Conservation (phyloP, 164 flowering plant species). For the Aristolochia fimbriata region DNA sequence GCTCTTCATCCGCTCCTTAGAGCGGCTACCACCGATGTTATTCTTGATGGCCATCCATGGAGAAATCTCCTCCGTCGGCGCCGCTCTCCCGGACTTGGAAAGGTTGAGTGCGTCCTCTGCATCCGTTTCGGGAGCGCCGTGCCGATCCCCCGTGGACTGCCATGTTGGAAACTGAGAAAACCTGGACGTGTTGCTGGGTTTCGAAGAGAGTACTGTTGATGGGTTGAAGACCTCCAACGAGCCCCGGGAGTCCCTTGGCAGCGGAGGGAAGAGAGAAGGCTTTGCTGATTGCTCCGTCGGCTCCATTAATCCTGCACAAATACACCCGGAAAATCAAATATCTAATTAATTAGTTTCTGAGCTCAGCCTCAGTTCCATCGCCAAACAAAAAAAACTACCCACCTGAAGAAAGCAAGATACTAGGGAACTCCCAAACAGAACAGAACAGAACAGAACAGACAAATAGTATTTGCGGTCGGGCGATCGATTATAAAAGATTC, state of each 20-base stretch:
- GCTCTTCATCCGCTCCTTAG: background rate
- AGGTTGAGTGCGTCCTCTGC: slow-evolving; percentile 13
- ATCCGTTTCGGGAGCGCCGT: slow-evolving; percentile 13
- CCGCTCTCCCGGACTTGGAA: slow-evolving; percentile 10
- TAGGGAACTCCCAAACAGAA: no score
- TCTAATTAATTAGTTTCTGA: no score
- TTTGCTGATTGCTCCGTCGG: background rate
- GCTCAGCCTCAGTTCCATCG: no score
- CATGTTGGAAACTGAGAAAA: slow-evolving; percentile 33
- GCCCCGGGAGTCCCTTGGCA: slow-evolving; percentile 54
- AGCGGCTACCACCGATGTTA: slow-evolving; percentile 9
- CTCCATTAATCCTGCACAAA: slow-evolving; percentile 7
- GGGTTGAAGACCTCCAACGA: slow-evolving; percentile 74
- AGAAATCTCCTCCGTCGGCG: slow-evolving; percentile 22
- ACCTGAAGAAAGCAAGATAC: no score
- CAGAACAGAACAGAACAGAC: no score
- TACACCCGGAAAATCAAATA: background rate
- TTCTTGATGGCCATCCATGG: slow-evolving; percentile 91
- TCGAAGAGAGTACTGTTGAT: slow-evolving; percentile 27
- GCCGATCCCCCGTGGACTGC: slow-evolving; percentile 31
- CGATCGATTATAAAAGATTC: no score
- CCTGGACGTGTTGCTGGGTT: slow-evolving; percentile 22
- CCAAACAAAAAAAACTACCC: no score
- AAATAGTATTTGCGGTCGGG: no score
- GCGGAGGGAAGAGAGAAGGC: slow-evolving; percentile 14